Evolutionary conservation across 148 eudicot genomes (phyloP).

Genomic region (Rhododendron simsii): DNA sequence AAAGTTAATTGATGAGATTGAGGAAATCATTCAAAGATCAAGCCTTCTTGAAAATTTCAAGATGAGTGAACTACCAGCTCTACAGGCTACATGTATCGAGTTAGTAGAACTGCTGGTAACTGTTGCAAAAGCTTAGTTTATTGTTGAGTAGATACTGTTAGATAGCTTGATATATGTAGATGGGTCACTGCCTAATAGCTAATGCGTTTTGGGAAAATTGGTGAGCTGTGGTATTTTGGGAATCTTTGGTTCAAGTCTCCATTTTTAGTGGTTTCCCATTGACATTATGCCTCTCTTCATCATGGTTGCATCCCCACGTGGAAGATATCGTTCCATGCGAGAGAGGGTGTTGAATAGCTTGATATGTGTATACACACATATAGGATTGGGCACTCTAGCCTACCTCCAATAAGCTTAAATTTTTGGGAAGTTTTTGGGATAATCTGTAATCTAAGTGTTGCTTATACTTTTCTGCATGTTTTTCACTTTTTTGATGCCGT

Average conservation of each 20-base stretch:
- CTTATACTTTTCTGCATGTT: neutral
- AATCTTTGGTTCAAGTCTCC: neutral
- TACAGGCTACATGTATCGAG: conserved; percentile 60
- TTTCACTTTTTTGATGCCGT: conserved; percentile 7
- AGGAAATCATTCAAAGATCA: conserved; percentile 61
- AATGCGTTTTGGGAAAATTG: neutral
- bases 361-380: neutral
- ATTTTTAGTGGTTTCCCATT: neutral
- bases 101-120: conserved; percentile 76
- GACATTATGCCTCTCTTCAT: neutral
- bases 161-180: neutral
- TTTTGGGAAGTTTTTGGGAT: neutral
- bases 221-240: neutral
- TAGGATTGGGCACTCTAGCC: neutral
- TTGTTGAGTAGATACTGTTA: neutral
- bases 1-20: conserved; percentile 63
- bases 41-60: conserved; percentile 61
- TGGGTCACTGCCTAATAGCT: neutral
- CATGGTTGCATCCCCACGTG: neutral
- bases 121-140: conserved; percentile 3
- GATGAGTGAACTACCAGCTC: conserved; percentile 63
- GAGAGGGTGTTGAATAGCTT: neutral
- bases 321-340: neutral
- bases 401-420: neutral
- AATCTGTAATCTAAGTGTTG: neutral